A percentile compares a stretch with the other conserved stretches of the same genome.
These are phyloP conservation scores for Penicillium corylophilum DNA, from an alignment of 2,329 filamentous ascomycete genomes.

Conservation along the genomic window DNA sequence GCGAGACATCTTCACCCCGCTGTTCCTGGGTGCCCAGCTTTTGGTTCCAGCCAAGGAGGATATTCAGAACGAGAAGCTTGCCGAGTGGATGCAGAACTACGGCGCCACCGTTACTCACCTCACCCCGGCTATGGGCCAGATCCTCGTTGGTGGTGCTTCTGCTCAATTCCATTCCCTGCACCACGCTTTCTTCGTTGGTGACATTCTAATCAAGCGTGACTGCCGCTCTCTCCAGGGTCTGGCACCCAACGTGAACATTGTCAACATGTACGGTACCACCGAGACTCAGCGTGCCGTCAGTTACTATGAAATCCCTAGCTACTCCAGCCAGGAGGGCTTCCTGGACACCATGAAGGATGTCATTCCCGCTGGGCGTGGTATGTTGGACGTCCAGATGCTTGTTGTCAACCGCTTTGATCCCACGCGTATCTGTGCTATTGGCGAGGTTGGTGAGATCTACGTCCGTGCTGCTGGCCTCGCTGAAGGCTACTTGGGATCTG, in stretches of 20 bases:
- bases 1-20: conserved; percentile 81
- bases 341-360: conserved; percentile 68
- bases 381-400: conserved; percentile 84
- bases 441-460: conserved; percentile 81
- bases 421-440: conserved; percentile 70
- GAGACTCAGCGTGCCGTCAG: conserved; percentile 80
- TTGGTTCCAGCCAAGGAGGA: conserved; percentile 77
- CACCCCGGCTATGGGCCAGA: conserved; percentile 95
- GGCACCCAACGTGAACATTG: conserved; percentile 70
- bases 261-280: conserved; percentile 87
- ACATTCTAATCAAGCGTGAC: conserved; percentile 81
- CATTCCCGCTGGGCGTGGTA: conserved; percentile 80
- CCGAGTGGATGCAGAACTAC: conserved; percentile 82
- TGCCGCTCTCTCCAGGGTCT: conserved; percentile 73
- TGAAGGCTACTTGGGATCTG: conserved; percentile 69
- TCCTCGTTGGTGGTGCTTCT: conserved; percentile 79
- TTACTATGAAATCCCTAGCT: conserved; percentile 74
- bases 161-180: conserved; percentile 75
- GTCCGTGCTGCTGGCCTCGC: conserved; percentile 80
- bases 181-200: conserved; percentile 86
- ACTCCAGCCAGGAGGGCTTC: conserved; percentile 61
- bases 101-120: conserved; percentile 78
- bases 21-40: conserved; percentile 79
- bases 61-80: conserved; percentile 80
- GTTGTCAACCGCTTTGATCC: conserved; percentile 71